These are phyloP conservation scores for Raffaelea arxii DNA, from an alignment of 2,329 filamentous ascomycete genomes.

Conservation along the genomic window DNA sequence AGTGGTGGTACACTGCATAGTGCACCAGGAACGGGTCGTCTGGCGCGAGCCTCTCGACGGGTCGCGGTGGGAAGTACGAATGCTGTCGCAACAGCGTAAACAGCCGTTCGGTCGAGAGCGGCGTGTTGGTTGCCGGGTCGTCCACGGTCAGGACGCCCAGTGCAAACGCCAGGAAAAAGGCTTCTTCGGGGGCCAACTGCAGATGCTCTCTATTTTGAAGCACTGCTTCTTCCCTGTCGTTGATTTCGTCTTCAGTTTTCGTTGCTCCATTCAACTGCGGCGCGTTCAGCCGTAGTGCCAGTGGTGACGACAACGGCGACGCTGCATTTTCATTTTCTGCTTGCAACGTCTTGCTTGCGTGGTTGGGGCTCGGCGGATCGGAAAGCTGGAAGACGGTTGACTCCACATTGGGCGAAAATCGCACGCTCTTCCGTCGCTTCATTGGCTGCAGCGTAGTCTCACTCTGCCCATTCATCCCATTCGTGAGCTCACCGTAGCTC, in stretches of 20 bases:
- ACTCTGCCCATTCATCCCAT: neutral
- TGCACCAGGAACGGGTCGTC: conserved; percentile 80
- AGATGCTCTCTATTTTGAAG: conserved; percentile 63
- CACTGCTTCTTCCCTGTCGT: neutral
- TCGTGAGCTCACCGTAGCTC: neutral
- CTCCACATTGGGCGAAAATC: conserved; percentile 59
- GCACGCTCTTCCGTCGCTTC: conserved; percentile 53
- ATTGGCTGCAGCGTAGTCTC: conserved; percentile 11
- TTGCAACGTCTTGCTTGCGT: too few relatives aligned
- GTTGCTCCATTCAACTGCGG: conserved; percentile 11
- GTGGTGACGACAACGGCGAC: too few relatives aligned
- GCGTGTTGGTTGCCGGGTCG: conserved; percentile 33
- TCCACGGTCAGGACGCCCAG: conserved; percentile 63
- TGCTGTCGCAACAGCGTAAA: conserved; percentile 58
- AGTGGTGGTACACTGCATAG: conserved; percentile 91
- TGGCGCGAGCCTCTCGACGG: conserved; percentile 27
- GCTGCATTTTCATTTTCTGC: conserved; percentile 2
- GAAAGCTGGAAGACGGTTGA: conserved; percentile 48
- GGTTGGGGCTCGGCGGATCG: conserved; percentile 39
- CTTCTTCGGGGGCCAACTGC: conserved; percentile 84
- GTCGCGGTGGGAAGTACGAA: conserved; percentile 58
- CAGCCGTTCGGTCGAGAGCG: conserved; percentile 45
- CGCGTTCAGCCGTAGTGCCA: too few relatives aligned
- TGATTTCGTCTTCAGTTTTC: neutral
- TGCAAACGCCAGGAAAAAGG: conserved; percentile 79